Evolutionary conservation across 2,329 filamentous ascomycete species (phyloP).

Genomic region (Rhynchosporium secalis): DNA sequence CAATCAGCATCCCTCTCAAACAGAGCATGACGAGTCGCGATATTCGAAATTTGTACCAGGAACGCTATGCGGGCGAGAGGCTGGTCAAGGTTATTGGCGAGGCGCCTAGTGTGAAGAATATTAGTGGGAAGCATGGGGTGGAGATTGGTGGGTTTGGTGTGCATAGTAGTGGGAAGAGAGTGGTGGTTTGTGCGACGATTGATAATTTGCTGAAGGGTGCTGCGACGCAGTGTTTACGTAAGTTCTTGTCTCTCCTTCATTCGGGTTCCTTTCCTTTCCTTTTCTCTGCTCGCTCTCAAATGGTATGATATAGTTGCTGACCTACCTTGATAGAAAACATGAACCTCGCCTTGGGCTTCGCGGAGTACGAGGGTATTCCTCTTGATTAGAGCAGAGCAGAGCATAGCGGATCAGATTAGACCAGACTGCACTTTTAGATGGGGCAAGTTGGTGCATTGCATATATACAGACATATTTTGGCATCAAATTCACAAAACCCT

Average conservation of each 20-base stretch:
- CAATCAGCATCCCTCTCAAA: constrained; percentile 85
- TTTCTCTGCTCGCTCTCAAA: not conserved
- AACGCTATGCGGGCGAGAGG: constrained; percentile 93
- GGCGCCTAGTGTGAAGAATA: constrained; percentile 80
- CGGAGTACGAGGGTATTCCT: constrained; percentile 86
- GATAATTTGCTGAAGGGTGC: constrained; percentile 94
- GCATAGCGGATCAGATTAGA: too few species aligned
- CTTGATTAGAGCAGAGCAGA: constrained; percentile 34
- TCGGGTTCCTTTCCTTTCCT: not conserved
- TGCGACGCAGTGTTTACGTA: constrained; percentile 87
- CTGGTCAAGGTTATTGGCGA: constrained; percentile 92
- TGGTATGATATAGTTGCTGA: not conserved
- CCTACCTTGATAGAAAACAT: constrained; percentile 68
- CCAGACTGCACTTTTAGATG: too few species aligned
- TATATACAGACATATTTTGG: too few species aligned
- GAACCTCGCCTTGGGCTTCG: constrained; percentile 87
- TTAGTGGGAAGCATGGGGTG: constrained; percentile 80
- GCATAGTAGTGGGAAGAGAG: constrained; percentile 82
- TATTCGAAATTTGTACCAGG: constrained; percentile 92
- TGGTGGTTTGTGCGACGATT: constrained; percentile 91
- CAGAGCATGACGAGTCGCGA: constrained; percentile 87
- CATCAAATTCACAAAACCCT: not conserved
- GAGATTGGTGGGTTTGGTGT: constrained; percentile 97
- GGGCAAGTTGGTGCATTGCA: too few species aligned
- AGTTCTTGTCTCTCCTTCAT: constrained; percentile 44